Percentiles rank a stretch among this genome's conserved stretches.
Conservation (phyloP, 2,329 filamentous ascomycete genomes). For the Fusarium fracticaudum region DNA sequence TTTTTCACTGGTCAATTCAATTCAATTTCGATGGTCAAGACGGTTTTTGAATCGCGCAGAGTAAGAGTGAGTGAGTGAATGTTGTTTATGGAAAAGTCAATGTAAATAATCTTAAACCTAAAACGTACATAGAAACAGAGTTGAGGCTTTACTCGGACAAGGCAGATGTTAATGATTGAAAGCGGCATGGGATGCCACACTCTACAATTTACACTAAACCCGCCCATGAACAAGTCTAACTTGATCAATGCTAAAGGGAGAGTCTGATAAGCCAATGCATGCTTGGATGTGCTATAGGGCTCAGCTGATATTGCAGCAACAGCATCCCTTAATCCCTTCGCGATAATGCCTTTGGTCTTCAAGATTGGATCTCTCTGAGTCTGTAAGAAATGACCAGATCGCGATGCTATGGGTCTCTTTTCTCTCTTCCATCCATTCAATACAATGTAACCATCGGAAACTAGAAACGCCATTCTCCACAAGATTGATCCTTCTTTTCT, state of each 20-base stretch:
- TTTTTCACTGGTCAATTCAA: not conserved
- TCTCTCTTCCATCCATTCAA: not conserved
- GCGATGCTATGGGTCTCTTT: conserved; percentile 12
- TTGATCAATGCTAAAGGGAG: not conserved
- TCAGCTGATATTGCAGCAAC: conserved; percentile 9
- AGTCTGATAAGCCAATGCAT: conserved; percentile 11
- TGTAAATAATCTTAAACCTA: conserved; percentile 30
- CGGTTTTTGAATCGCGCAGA: not conserved
- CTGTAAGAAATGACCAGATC: conserved; percentile 23
- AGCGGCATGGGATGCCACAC: conserved; percentile 12
- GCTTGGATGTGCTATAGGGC: conserved; percentile 3
- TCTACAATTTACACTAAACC: conserved; percentile 20
- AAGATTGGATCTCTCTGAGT: not conserved
- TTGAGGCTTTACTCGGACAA: not conserved
- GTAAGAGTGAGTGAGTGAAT: not conserved
- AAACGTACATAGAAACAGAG: not conserved
- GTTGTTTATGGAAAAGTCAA: conserved; percentile 15
- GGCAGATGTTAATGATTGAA: not conserved
- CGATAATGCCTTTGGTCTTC: not conserved
- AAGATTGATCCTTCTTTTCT: conserved; percentile 20
- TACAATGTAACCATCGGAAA: conserved; percentile 18
- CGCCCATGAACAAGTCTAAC: conserved; percentile 3
- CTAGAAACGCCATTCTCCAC: conserved; percentile 28
- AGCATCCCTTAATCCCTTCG: not conserved
- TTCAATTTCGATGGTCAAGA: not conserved